phyloP scores from a whole-genome alignment of 306 rosid genomes.

The Citrullus mucosospermus region DNA sequence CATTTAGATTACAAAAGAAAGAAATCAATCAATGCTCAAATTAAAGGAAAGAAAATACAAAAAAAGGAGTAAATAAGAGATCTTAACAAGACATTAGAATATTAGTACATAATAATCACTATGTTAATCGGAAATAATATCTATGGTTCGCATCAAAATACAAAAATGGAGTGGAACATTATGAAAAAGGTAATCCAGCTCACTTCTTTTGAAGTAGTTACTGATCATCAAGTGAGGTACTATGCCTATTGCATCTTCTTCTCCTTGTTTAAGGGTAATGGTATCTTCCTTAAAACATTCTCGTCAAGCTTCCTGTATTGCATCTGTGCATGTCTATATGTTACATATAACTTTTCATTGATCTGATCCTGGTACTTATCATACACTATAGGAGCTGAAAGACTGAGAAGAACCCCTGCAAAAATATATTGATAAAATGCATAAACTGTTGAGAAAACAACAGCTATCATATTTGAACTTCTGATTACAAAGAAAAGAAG shows the following conservation, averaged over 20 bases:
- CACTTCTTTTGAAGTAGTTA: constrained; percentile 9
- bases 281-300: constrained; percentile 46
- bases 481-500: background rate
- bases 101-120: background rate
- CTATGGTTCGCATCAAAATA: background rate
- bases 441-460: background rate
- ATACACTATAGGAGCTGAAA: constrained; percentile 77
- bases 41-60: background rate
- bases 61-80: background rate
- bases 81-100: background rate
- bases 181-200: background rate
- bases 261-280: constrained; percentile 41
- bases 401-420: constrained; percentile 66
- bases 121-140: background rate
- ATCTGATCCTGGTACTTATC: constrained; percentile 69
- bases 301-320: constrained; percentile 49
- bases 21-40: background rate
- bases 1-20: background rate
- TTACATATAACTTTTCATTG: constrained; percentile 37
- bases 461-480: background rate
- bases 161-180: background rate
- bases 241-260: constrained; percentile 80
- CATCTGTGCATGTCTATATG: constrained; percentile 29
- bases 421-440: constrained; percentile 7
- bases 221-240: constrained; percentile 8